Conservation (phyloP, 2,329 filamentous ascomycete genomes). For the Botryotinia calthae region DNA sequence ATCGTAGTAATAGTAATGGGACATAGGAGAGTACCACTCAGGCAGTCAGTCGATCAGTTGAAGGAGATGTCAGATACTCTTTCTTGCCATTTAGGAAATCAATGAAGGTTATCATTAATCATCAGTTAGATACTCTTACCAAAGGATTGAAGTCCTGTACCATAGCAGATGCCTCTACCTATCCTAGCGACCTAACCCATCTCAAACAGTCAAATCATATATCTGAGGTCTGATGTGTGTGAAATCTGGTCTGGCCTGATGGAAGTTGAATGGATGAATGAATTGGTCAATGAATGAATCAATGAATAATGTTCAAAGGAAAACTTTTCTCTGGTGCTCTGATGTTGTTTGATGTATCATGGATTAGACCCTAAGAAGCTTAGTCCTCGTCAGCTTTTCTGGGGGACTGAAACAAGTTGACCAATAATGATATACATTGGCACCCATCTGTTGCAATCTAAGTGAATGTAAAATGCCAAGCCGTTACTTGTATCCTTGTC, state of each 20-base stretch:
- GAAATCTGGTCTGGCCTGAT: too few relatives aligned
- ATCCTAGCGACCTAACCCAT: background rate
- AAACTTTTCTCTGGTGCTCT: slow-evolving; percentile 1
- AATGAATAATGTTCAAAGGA: background rate
- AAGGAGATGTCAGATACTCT: background rate
- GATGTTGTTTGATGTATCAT: slow-evolving; percentile 13
- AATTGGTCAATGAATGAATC: background rate
- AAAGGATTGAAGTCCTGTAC: background rate
- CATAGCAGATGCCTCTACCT: background rate
- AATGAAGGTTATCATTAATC: background rate
- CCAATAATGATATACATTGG: background rate
- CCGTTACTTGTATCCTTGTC: background rate
- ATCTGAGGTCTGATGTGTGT: background rate
- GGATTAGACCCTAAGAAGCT: background rate
- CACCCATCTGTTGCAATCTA: background rate
- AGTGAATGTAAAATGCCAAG: background rate
- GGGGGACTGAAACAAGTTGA: slow-evolving; percentile 11
- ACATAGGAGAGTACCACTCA: too few relatives aligned
- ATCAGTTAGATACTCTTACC: background rate
- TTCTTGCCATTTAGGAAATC: background rate
- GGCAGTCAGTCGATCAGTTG: background rate
- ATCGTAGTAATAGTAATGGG: background rate
- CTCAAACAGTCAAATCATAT: background rate
- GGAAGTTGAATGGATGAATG: background rate
- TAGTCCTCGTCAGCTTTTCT: background rate